These are phyloP conservation scores for Mortierella polycephala DNA, from an alignment of 371 early-diverging fungal species.

Conservation along the genomic window DNA sequence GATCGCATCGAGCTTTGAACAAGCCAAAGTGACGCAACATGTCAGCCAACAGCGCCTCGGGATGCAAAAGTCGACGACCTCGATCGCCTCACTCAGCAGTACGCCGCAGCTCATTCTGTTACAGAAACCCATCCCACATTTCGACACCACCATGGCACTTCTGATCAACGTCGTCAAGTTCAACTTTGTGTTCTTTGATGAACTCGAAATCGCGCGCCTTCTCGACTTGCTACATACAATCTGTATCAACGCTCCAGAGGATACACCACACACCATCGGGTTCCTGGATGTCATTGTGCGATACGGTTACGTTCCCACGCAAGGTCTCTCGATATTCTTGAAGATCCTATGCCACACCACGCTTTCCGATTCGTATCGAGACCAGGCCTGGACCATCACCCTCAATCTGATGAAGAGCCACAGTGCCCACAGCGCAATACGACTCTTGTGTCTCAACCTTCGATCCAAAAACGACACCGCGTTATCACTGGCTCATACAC, in stretches of 20 bases:
- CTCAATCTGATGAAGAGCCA: slow-evolving; percentile 74
- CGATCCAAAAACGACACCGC: slow-evolving; percentile 50
- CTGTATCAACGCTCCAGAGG: slow-evolving; percentile 60
- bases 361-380: slow-evolving; percentile 50
- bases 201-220: slow-evolving; percentile 65
- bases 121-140: slow-evolving; percentile 54
- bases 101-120: slow-evolving; percentile 42
- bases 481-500: slow-evolving; percentile 37
- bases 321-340: slow-evolving; percentile 64
- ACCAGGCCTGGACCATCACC: slow-evolving; percentile 69
- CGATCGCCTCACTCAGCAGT: slow-evolving; percentile 44
- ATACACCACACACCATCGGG: slow-evolving; percentile 64
- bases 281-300: slow-evolving; percentile 79
- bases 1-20: slow-evolving; percentile 60
- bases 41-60: slow-evolving; percentile 42
- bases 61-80: slow-evolving; percentile 50
- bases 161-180: slow-evolving; percentile 73
- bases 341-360: slow-evolving; percentile 67
- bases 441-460: slow-evolving; percentile 67
- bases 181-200: slow-evolving; percentile 75
- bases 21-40: slow-evolving; percentile 43
- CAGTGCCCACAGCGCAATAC: slow-evolving; percentile 70
- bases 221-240: slow-evolving; percentile 64
- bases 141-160: slow-evolving; percentile 66
- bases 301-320: slow-evolving; percentile 74